phyloP scores from a whole-genome alignment of 2,329 filamentous ascomycete species.

The Fusarium concolor region DNA sequence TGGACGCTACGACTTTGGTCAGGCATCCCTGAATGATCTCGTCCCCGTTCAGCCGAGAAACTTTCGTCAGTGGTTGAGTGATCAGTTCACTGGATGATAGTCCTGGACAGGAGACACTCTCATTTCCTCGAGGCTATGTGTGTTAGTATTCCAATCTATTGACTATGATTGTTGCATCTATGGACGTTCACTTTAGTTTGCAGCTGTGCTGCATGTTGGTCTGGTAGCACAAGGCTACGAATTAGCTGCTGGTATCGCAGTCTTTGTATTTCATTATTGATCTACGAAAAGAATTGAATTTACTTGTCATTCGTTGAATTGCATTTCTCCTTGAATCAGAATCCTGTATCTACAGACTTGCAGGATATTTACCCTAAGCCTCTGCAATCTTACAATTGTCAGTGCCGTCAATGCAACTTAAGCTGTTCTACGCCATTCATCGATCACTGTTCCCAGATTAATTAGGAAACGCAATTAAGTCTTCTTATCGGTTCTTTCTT shows the following conservation, averaged over 20 bases:
- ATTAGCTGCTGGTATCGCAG: conserved; percentile 10
- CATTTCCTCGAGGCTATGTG: not conserved
- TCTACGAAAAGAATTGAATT: conserved; percentile 1
- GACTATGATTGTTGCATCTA: not conserved
- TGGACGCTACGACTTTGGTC: conserved; percentile 73
- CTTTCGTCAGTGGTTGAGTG: conserved; percentile 66
- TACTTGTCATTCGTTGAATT: not conserved
- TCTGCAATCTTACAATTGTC: no score
- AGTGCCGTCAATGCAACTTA: no score
- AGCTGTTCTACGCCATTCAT: not conserved
- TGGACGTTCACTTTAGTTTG: conserved; percentile 1
- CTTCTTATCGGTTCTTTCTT: not conserved
- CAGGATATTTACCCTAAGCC: no score
- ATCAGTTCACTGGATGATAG: not conserved
- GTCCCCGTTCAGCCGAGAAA: conserved; percentile 60
- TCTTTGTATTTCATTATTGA: not conserved
- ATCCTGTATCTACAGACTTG: no score
- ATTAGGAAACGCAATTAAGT: not conserved
- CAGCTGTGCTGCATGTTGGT: conserved; percentile 9
- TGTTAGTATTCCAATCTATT: not conserved
- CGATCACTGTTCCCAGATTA: not conserved
- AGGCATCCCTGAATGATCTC: conserved; percentile 69
- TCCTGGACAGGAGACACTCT: not conserved
- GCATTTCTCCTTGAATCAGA: not conserved
- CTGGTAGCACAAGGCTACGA: conserved; percentile 6